Evolutionary conservation across 768 basidiomycete species (phyloP), one percentile per base, ranked within the genome.

Genomic region (Astraeus odoratus): DNA sequence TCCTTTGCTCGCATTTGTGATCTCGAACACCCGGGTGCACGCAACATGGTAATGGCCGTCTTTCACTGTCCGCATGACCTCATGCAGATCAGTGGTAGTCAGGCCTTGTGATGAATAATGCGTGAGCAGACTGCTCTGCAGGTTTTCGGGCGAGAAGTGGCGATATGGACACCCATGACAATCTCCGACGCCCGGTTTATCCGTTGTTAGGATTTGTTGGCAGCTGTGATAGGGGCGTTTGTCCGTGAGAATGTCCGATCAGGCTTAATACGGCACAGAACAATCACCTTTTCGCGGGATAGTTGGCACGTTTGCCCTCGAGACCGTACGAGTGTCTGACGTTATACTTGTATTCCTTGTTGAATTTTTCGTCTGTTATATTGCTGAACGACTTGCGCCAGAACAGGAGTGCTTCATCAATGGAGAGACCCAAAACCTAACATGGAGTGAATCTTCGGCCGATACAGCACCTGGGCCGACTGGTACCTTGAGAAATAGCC

Each of bases 341-440:
- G 53, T 98, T 99, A 64, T 99, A 99, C 56, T 81, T 84, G 74
- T 97, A 84, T 60, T 96, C 88, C 61, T 98, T 99, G 71, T 94
- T 95, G 67, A 98, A 99, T 61, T 91, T 85, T 67, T 97, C 92
- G 47, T 97, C 95, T 8, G 83, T 80, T 44, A 90, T 79, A 5
- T 63, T 64, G 8, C 65, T 80, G 61, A 95, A 96, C 20, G 87
- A 83, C 59, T 82, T 87, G 43, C 90, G 73, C 96, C 96, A 99
- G 65, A 96, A 99, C 8, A 76, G 67, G 38, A 97, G 62, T 1
- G 96, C 93, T 66, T 99, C 96, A 13, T 99, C 95, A 27, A 99
- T 79, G 0, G 94, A 84, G 46, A 99, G 67, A 7, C 96, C 96
- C 46, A 98, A 71, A 2, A 89, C 88, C 95, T 96, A n/a, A 57